Evolutionary conservation across 306 rosid genomes (phyloP).

Genomic region (Prunus mongolica): DNA sequence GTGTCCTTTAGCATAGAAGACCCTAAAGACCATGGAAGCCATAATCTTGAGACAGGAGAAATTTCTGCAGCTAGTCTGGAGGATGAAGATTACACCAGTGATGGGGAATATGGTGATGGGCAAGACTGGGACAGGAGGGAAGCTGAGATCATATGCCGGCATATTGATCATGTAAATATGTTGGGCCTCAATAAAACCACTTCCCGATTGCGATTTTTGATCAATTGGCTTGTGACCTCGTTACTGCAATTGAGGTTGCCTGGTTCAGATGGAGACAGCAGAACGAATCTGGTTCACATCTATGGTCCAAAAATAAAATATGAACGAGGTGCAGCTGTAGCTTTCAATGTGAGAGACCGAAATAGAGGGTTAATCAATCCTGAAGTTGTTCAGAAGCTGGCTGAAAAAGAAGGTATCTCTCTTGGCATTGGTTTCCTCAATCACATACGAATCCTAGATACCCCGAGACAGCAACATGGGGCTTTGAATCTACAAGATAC

Average conservation of each 20-base stretch:
- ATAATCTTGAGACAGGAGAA: constrained; percentile 56
- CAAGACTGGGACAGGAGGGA: constrained; percentile 61
- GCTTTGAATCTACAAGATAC: constrained; percentile 54
- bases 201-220: constrained; percentile 70
- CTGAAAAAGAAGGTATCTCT: constrained; percentile 85
- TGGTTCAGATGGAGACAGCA: constrained; percentile 43
- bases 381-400: constrained; percentile 87
- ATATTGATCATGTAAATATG: constrained; percentile 72
- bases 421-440: constrained; percentile 84
- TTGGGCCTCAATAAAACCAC: constrained; percentile 96
- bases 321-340: constrained; percentile 95
- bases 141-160: constrained; percentile 68
- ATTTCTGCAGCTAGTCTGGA: constrained; percentile 61
- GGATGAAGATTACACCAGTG: constrained; percentile 70
- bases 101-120: constrained; percentile 73
- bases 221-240: constrained; percentile 95
- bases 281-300: constrained; percentile 60
- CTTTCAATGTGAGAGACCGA: constrained; percentile 79
- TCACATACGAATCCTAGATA: constrained; percentile 69
- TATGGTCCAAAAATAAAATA: constrained; percentile 95
- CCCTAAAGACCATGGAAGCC: constrained; percentile 45
- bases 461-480: constrained; percentile 47
- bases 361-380: constrained; percentile 67
- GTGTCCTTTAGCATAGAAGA: constrained; percentile 87
- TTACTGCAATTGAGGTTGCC: constrained; percentile 69